Conservation (phyloP, 2,329 filamentous ascomycete species). For the Pseudocercospora crystallina region DNA sequence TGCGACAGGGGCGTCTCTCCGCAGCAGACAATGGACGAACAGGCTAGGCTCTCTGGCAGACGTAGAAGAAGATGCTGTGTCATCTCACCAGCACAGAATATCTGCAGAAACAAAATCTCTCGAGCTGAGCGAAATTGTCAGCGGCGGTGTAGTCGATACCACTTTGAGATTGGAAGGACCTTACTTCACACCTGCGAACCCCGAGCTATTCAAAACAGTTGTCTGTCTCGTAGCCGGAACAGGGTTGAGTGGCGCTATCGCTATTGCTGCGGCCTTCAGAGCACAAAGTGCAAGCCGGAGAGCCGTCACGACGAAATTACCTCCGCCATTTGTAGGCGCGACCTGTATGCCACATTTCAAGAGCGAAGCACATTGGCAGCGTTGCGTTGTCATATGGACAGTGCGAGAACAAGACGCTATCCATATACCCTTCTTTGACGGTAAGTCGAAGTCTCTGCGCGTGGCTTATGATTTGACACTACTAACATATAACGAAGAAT, state of each 20-base stretch:
- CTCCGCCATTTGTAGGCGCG: background rate
- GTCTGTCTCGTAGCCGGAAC: slow-evolving; percentile 20
- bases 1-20: background rate
- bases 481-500: slow-evolving; percentile 5
- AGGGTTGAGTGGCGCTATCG: slow-evolving; percentile 21
- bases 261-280: slow-evolving; percentile 14
- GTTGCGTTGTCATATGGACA: slow-evolving; percentile 18
- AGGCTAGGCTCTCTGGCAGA: slow-evolving; percentile 6
- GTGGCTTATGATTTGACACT: background rate
- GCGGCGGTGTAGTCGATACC: background rate
- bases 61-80: slow-evolving; percentile 1
- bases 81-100: background rate
- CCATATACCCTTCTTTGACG: slow-evolving; percentile 9
- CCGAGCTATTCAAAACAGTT: slow-evolving; percentile 13
- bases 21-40: slow-evolving; percentile 10
- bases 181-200: slow-evolving; percentile 17
- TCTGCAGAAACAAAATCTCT: background rate
- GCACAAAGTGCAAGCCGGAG: slow-evolving; percentile 1
- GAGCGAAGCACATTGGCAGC: slow-evolving; percentile 2
- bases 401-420: slow-evolving; percentile 13
- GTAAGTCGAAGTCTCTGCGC: background rate
- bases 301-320: background rate
- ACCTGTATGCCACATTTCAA: background rate
- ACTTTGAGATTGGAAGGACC: slow-evolving; percentile 17
- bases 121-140: background rate